These are phyloP conservation scores for Harringtonia lauricola DNA, from an alignment of 2,329 filamentous ascomycete species.

Conservation along the genomic window DNA sequence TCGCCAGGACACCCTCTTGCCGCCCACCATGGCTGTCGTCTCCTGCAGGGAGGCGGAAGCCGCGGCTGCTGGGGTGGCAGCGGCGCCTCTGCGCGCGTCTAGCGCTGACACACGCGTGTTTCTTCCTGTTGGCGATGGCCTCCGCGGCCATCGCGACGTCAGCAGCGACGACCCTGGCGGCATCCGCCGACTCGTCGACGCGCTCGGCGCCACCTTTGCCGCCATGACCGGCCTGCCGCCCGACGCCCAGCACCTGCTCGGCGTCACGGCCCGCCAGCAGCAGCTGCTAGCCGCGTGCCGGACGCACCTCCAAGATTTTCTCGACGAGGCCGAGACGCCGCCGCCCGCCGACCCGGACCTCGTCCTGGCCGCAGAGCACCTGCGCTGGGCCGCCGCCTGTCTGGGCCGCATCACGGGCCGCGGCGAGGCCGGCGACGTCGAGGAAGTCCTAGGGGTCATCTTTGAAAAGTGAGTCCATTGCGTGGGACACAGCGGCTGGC, in stretches of 20 bases:
- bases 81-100: too few species aligned
- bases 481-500: too few species aligned
- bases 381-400: conserved; percentile 68
- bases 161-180: conserved; percentile 34
- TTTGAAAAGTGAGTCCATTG: conserved; percentile 85
- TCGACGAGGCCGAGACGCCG: conserved; percentile 34
- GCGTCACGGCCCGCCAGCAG: conserved; percentile 82
- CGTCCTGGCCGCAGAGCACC: conserved; percentile 79
- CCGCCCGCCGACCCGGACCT: conserved; percentile 55
- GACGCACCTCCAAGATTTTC: conserved; percentile 60
- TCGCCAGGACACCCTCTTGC: background rate
- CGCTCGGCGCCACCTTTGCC: conserved; percentile 61
- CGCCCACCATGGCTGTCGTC: background rate
- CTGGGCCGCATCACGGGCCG: conserved; percentile 82
- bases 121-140: too few species aligned
- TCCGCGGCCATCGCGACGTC: background rate
- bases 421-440: conserved; percentile 78
- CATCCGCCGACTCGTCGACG: conserved; percentile 56
- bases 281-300: conserved; percentile 68
- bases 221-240: conserved; percentile 59
- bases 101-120: too few species aligned
- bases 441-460: conserved; percentile 90
- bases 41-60: conserved; percentile 7
- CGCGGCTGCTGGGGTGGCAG: background rate
- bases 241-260: conserved; percentile 72